Evolutionary conservation across 352 stramenopile species (phyloP).

Genomic region (Phytophthora chlamydospora): DNA sequence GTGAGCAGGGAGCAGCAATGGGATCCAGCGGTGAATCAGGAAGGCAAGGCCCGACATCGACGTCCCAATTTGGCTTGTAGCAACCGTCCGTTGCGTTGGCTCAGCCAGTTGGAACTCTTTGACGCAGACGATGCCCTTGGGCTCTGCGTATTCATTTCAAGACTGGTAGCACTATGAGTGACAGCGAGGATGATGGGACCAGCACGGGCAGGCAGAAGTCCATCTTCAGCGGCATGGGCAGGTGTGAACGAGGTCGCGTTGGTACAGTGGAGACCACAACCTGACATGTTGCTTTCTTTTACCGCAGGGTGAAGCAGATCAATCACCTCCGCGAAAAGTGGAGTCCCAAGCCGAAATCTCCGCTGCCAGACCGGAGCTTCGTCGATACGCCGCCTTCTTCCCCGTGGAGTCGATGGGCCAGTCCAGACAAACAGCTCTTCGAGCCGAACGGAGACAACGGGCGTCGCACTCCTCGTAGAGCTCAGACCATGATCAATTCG

Average conservation of each 20-base stretch:
- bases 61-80: conserved; percentile 23
- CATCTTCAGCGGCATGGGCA: conserved; percentile 58
- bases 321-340: conserved; percentile 63
- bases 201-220: conserved; percentile 44
- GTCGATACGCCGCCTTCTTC: conserved; percentile 26
- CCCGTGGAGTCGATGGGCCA: conserved; percentile 16
- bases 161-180: conserved; percentile 35
- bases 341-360: conserved; percentile 36
- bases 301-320: conserved; percentile 51
- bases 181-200: conserved; percentile 45
- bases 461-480: conserved; percentile 5
- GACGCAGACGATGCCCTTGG: conserved; percentile 13
- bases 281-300: not conserved
- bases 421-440: conserved; percentile 17
- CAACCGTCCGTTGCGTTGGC: conserved; percentile 3
- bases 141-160: conserved; percentile 18
- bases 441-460: conserved; percentile 20
- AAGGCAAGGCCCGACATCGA: not conserved
- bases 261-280: not conserved
- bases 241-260: conserved; percentile 1
- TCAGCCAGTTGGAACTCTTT: not conserved
- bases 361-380: conserved; percentile 19
- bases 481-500: conserved; percentile 14
- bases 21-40: too few relatives aligned
- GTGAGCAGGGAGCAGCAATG: too few relatives aligned